A percentile compares a stretch with the other conserved stretches of the same genome.
These are phyloP conservation scores for Apiotrichum domesticum DNA, from an alignment of 1,284 basidiomycete genomes.

Conservation along the genomic window DNA sequence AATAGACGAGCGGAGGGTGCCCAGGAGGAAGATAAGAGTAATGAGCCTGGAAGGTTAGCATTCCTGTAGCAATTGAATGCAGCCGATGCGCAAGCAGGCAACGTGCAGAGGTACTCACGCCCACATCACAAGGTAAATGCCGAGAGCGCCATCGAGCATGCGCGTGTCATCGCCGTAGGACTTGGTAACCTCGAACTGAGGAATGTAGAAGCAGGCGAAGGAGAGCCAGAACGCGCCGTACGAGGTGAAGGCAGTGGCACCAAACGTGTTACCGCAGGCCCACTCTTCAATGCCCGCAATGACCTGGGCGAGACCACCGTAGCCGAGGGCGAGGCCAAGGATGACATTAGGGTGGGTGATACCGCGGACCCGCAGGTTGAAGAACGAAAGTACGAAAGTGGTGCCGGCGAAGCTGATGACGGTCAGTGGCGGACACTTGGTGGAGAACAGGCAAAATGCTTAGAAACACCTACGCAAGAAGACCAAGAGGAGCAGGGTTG, in stretches of 20 bases:
- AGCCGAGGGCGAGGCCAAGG: constrained; percentile 73
- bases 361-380: constrained; percentile 43
- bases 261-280: constrained; percentile 61
- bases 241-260: constrained; percentile 64
- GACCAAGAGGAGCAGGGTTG: constrained; percentile 54
- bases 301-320: constrained; percentile 71
- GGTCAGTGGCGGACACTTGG: neutral
- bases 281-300: constrained; percentile 59
- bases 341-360: constrained; percentile 62
- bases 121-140: constrained; percentile 49
- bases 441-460: neutral
- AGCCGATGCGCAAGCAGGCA: no score
- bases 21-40: constrained; percentile 64
- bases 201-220: constrained; percentile 39
- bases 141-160: constrained; percentile 51
- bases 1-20: constrained; percentile 17
- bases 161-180: constrained; percentile 33
- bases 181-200: constrained; percentile 50
- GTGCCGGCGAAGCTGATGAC: constrained; percentile 48
- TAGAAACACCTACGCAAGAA: constrained; percentile 33
- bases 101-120: constrained; percentile 15
- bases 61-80: neutral
- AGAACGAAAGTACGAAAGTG: constrained; percentile 52
- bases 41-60: constrained; percentile 10
- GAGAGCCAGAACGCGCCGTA: constrained; percentile 64